Base-by-base conservation (phyloP, 2,329 filamentous ascomycete genomes). In the Zymoseptoria ardabiliae region DNA sequence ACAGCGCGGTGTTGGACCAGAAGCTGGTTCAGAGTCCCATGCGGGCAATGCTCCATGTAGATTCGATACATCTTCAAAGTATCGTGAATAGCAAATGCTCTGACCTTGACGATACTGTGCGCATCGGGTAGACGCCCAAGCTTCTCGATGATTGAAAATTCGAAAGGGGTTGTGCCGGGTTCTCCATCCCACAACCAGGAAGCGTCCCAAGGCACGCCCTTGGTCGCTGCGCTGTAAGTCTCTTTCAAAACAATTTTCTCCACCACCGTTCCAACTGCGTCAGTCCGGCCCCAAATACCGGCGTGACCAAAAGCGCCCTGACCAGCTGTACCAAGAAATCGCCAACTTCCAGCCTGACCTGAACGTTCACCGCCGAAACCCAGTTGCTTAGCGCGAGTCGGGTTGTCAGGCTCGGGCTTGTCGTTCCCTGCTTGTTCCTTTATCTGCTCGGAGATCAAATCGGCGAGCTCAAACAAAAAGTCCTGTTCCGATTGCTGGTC, bases 31-130 rank as follows among this genome's bases (percentile, higher is more conserved):
- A 53, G n/a, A 25, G 9, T 53, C 6, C 51, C 51, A 9, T 53
- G 51, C 28, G 22, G 51, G 28, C 51, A 53, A 17, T 45, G n/a
- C n/a, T 53, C 51, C 51, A 53, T 53, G 51, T 53, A 53, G 20
- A 53, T 53, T 25, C 51, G 22, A n/a, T 53, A 22, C 54, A 57
- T 60, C 35, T 55, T 58, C 53, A 55, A 48, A 6, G n/a, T 49
- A 17, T 58, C 57, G 22, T 58, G 55, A 7, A 54, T 51, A 5
- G 41, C 57, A 21, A 50, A 58, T 20, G 23, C 57, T 13, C 20
- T n/a, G 45, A 30, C 50, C 8, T 21, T 41, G 7, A 58, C 53
- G 19, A 58, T 51, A 35, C 35, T 58, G 20, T 55, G 23, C n/a
- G 57, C 55, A n/a, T 55, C 23, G 20, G 23, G 3, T 20, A 55